Base-by-base conservation (phyloP, 2,329 filamentous ascomycete genomes). In the Colletotrichum paranaense region DNA sequence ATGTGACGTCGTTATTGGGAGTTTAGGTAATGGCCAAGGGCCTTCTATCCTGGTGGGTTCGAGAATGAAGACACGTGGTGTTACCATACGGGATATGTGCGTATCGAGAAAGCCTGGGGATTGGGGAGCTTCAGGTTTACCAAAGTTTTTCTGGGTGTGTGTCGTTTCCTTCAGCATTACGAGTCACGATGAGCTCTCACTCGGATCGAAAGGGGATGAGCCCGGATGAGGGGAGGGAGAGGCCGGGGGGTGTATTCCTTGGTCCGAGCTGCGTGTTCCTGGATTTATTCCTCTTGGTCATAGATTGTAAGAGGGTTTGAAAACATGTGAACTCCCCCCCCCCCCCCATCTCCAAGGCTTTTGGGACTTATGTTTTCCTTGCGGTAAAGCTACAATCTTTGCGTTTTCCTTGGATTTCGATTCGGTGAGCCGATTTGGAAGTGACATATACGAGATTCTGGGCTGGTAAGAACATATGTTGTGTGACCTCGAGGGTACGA, bases 201-300 rank as follows among this genome's bases (percentile, higher is more conserved):
- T 49, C 42, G 46, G 57, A 16, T 30, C 16, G 19, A 42, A 30
- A 22, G 22, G 63, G 14, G 22, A 35, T 35, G 12, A 42, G 38
- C 38, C 16, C 11, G 38, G 38, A 42, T 46, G 16, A 19, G 5
- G 42, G 42, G 42, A 6, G 19, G 2, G 7, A n/a, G 14, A 46
- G 16, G 6, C 14, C 16, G 6, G 42, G 42, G 42, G 16, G 12
- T 30, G 28, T 32, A 6, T 49, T 62, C 4, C 16, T 35, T 6
- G 5, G 14, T 52, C 26, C 30, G 30, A 5, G 59, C 38, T 30
- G 9, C 11, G 32, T 5, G 46, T n/a, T 53, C 66, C 58, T 30
- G 30, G 59, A 26, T 62, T 22, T 22, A 22, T 22, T 67, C 26
- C 57, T 67, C 32, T 67, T 67, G 68, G 68, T 71, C 68, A 71